Conservation (phyloP, 495 filamentous ascomycete species). For the Penicillium soppii region DNA sequence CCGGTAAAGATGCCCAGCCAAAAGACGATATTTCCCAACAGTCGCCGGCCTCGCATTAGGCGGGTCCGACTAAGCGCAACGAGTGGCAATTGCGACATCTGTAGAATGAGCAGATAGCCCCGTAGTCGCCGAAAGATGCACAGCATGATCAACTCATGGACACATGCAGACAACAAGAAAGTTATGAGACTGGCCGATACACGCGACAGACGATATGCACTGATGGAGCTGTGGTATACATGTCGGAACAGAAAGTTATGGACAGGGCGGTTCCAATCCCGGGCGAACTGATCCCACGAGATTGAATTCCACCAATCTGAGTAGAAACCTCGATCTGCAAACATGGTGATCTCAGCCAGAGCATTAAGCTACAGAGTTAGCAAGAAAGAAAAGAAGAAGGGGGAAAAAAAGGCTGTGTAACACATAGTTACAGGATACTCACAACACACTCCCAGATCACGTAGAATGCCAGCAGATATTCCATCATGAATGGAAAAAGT, state of each 20-base stretch:
- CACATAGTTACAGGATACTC: slow-evolving; percentile 4
- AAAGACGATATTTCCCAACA: slow-evolving; percentile 70
- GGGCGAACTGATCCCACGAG: slow-evolving; percentile 57
- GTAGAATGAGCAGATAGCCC: slow-evolving; percentile 67
- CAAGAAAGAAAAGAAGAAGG: neutral
- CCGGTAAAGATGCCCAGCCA: slow-evolving; percentile 73
- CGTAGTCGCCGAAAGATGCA: slow-evolving; percentile 74
- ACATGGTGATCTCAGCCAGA: slow-evolving; percentile 67
- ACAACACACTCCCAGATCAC: slow-evolving; percentile 76
- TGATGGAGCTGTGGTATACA: slow-evolving; percentile 74
- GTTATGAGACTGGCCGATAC: slow-evolving; percentile 71
- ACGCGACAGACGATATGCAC: slow-evolving; percentile 64
- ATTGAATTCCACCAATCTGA: slow-evolving; percentile 67
- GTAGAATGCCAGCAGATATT: slow-evolving; percentile 62
- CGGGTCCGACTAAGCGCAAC: slow-evolving; percentile 61
- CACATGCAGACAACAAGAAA: slow-evolving; percentile 65
- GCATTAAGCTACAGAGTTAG: slow-evolving; percentile 55
- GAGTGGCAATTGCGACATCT: slow-evolving; percentile 58
- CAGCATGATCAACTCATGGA: slow-evolving; percentile 77
- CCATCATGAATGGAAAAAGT: slow-evolving; percentile 73
- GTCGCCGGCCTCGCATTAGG: slow-evolving; percentile 55
- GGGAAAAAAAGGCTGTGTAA: no score
- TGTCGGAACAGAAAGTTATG: slow-evolving; percentile 72
- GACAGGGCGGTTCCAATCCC: slow-evolving; percentile 74
- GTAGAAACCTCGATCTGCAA: slow-evolving; percentile 78